phyloP scores from a whole-genome alignment of 805 yeast species.

The Cyberlindnera nakhonratchasimensis region DNA sequence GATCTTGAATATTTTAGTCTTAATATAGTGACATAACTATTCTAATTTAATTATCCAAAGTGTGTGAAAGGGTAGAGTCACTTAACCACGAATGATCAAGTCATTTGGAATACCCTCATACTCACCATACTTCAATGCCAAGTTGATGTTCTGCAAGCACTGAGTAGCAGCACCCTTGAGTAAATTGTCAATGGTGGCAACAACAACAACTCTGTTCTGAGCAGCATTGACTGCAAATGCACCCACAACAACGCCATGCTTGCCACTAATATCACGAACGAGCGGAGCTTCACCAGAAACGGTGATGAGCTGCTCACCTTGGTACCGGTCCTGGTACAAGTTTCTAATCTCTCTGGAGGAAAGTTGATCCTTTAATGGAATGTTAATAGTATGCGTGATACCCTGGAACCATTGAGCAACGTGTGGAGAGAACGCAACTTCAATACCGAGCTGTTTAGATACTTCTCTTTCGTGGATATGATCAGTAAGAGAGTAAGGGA shows the following conservation, averaged over 20 bases:
- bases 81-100: slow-evolving; percentile 36
- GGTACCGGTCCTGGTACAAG: slow-evolving; percentile 83
- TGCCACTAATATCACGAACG: slow-evolving; percentile 86
- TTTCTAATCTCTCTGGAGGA: slow-evolving; percentile 80
- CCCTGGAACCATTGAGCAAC: slow-evolving; percentile 99
- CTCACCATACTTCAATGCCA: slow-evolving; percentile 87
- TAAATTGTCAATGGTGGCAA: slow-evolving; percentile 93
- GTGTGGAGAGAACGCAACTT: slow-evolving; percentile 91
- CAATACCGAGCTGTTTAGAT: slow-evolving; percentile 69
- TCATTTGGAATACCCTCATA: slow-evolving; percentile 91
- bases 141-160: slow-evolving; percentile 92
- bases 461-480: slow-evolving; percentile 97
- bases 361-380: slow-evolving; percentile 72
- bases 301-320: slow-evolving; percentile 79
- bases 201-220: slow-evolving; percentile 87
- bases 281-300: slow-evolving; percentile 91
- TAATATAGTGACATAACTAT: background rate
- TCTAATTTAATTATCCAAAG: background rate
- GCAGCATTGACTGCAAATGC: slow-evolving; percentile 91
- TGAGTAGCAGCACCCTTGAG: slow-evolving; percentile 99
- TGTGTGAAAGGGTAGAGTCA: background rate
- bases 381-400: slow-evolving; percentile 84
- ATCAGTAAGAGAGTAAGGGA: slow-evolving; percentile 94
- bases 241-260: slow-evolving; percentile 93
- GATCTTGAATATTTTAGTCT: too few species aligned